Percentiles rank a stretch among this genome's conserved stretches.
phyloP scores from a whole-genome alignment of 2,329 filamentous ascomycete genomes.

The Dactylellina sp. region DNA sequence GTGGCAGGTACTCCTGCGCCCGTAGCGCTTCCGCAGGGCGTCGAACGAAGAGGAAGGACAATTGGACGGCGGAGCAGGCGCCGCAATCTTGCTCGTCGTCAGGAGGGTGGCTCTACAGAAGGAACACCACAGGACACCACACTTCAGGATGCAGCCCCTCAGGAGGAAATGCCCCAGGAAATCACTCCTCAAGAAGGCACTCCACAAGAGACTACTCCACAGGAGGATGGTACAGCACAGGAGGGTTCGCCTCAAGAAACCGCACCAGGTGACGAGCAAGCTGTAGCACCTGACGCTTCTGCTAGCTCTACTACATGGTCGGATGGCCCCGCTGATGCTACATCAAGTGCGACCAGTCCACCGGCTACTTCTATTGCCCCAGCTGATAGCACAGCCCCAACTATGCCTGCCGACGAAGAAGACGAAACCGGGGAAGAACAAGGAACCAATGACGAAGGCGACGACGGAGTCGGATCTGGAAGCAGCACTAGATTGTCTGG shows the following conservation, averaged over 20 bases:
- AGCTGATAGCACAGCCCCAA: not conserved
- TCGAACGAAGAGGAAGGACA: conserved; percentile 2
- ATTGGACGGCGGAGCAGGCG: conserved; percentile 20
- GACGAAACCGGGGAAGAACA: not conserved
- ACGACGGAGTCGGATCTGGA: not conserved
- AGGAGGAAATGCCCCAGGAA: not conserved
- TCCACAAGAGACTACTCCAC: not conserved
- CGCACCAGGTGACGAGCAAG: not conserved
- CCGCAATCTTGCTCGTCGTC: conserved; percentile 14
- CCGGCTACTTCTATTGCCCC: not conserved
- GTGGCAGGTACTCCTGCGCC: conserved; percentile 1
- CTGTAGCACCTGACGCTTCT: not conserved
- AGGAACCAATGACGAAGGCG: not conserved
- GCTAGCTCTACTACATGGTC: not conserved
- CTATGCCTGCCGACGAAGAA: not conserved
- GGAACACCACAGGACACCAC: not conserved
- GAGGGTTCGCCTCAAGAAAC: not conserved
- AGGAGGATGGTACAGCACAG: not conserved
- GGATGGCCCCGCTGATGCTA: not conserved
- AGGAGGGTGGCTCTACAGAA: not conserved
- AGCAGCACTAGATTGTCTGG: too few relatives aligned
- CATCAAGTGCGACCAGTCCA: too few relatives aligned
- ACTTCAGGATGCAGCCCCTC: not conserved
- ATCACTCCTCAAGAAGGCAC: too few relatives aligned
- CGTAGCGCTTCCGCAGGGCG: not conserved